These are phyloP conservation scores for Linum trigynum DNA, from an alignment of 345 rosid species.

Conservation along the genomic window DNA sequence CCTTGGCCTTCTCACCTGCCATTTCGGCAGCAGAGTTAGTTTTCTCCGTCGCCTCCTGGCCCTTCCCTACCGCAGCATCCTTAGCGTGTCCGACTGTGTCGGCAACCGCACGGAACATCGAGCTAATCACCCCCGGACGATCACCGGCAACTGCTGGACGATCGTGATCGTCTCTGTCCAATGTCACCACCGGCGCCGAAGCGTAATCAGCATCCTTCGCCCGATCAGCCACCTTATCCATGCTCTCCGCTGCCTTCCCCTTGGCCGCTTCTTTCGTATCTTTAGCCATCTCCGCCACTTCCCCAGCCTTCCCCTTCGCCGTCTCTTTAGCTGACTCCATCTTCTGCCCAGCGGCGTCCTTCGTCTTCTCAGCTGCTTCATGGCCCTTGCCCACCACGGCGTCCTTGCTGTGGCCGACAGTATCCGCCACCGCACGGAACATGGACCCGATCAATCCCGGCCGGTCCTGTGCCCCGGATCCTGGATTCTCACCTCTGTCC, in stretches of 20 bases:
- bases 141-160: no score
- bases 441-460: neutral
- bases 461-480: constrained; percentile 2
- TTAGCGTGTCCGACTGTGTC: neutral
- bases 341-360: neutral
- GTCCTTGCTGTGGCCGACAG: neutral
- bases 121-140: neutral
- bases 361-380: neutral
- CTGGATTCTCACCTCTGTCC: constrained; percentile 14
- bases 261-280: neutral
- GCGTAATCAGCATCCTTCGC: neutral
- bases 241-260: neutral
- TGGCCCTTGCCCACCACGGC: neutral
- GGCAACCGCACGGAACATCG: neutral
- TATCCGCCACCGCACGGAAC: neutral
- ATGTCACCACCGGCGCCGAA: no score
- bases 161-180: no score
- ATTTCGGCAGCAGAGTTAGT: neutral
- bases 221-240: neutral
- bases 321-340: neutral
- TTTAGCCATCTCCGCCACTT: neutral
- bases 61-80: constrained; percentile 1
- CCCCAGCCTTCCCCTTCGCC: constrained; percentile 3
- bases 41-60: neutral
- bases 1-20: neutral